These are phyloP conservation scores for Stropharia rugosoannulata DNA, from an alignment of 768 basidiomycete species.

Conservation along the genomic window DNA sequence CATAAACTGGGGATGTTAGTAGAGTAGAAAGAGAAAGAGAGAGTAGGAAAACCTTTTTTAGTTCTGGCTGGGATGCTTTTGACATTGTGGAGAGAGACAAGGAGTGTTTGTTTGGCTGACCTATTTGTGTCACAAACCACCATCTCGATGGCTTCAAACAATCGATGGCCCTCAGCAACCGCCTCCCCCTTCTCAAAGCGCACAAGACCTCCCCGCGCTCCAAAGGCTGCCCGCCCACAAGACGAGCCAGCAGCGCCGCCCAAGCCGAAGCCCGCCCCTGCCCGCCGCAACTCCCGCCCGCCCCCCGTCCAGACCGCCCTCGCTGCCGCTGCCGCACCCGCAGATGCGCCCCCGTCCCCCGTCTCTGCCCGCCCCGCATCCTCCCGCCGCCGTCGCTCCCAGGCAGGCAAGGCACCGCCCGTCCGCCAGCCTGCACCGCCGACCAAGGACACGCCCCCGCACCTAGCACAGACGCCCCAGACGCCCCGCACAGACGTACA, in stretches of 20 bases:
- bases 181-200: background rate
- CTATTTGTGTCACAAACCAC: conserved; percentile 29
- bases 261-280: conserved; percentile 32
- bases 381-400: background rate
- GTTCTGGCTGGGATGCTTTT: conserved; percentile 93
- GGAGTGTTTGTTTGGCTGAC: conserved; percentile 29
- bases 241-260: conserved; percentile 17
- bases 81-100: conserved; percentile 55
- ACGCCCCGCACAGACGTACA: conserved; percentile 26
- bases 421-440: conserved; percentile 21
- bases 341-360: background rate
- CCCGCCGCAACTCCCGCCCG: conserved; percentile 28
- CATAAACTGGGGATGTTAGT: conserved; percentile 73
- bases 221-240: conserved; percentile 17
- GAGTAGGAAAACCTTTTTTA: conserved; percentile 99
- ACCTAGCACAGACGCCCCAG: conserved; percentile 27
- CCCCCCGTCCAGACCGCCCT: conserved; percentile 23
- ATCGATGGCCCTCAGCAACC: background rate
- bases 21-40: background rate
- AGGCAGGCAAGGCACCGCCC: background rate
- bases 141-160: background rate
- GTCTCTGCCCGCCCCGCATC: background rate
- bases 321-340: conserved; percentile 10
- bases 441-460: conserved; percentile 62
- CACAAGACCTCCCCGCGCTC: background rate